Conservation (phyloP, 2,329 filamentous ascomycete genomes). For the Karstenula rhodostoma region DNA sequence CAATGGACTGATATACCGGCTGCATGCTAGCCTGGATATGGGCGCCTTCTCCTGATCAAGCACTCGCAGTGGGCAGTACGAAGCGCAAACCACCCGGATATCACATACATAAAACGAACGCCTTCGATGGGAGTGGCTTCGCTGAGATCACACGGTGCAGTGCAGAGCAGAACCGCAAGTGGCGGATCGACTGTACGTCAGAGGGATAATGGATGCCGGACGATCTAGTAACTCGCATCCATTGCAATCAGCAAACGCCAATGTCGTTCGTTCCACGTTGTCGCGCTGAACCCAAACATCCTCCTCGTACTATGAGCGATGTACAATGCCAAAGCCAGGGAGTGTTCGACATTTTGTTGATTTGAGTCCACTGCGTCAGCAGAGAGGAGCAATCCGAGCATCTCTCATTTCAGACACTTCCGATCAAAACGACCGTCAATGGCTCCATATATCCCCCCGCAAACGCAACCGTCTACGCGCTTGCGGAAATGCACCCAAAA, state of each 20-base stretch:
- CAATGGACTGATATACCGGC: not conserved
- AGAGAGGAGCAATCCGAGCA: not conserved
- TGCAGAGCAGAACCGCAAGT: not conserved
- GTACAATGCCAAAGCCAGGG: not conserved
- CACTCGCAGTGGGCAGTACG: not conserved
- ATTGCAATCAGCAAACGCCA: not conserved
- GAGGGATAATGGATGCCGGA: not conserved
- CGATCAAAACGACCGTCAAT: not conserved
- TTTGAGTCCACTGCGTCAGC: not conserved
- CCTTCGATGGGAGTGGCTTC: not conserved
- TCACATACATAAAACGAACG: constrained; percentile 3
- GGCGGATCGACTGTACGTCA: not conserved
- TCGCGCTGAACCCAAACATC: not conserved
- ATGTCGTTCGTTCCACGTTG: not conserved
- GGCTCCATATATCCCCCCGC: not conserved
- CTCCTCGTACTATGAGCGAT: not conserved
- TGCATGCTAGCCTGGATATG: too few species aligned
- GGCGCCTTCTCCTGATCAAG: constrained; percentile 1
- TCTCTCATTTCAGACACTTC: not conserved
- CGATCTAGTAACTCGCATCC: not conserved
- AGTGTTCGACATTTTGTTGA: not conserved
- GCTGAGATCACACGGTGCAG: not conserved
- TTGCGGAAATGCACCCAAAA: not conserved
- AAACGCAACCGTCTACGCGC: not conserved
- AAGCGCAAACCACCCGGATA: constrained; percentile 9